These are phyloP conservation scores for Trematosphaeria pertusa DNA, from an alignment of 2,329 filamentous ascomycete genomes.

Conservation along the genomic window DNA sequence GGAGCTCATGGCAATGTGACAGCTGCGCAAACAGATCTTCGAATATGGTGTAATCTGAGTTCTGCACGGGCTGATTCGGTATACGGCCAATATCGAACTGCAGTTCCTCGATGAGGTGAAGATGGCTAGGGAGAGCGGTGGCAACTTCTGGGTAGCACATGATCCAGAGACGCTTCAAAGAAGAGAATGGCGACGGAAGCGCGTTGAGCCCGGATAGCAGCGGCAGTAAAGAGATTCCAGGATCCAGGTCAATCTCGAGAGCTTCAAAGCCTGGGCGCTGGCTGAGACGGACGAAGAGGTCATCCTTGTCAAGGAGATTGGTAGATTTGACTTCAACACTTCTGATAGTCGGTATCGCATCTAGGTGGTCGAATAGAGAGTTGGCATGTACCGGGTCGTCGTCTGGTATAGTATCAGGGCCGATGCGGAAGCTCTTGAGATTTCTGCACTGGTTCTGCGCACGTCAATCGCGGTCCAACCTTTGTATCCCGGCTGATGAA, in stretches of 20 bases:
- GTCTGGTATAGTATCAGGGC: constrained; percentile 24
- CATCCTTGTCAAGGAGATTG: constrained; percentile 31
- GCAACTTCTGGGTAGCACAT: constrained; percentile 44
- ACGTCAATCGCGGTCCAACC: too few relatives aligned
- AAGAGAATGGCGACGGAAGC: constrained; percentile 25
- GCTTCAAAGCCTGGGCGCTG: constrained; percentile 29
- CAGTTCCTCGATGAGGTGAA: constrained; percentile 31
- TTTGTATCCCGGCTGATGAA: too few relatives aligned
- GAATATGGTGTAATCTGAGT: constrained; percentile 27
- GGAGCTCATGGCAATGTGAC: constrained; percentile 26
- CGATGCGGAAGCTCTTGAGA: constrained; percentile 36
- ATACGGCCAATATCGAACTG: constrained; percentile 39
- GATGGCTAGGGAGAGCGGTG: constrained; percentile 31
- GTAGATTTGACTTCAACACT: constrained; percentile 33
- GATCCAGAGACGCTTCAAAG: constrained; percentile 30
- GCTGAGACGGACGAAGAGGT: constrained; percentile 34
- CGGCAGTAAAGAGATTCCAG: constrained; percentile 31
- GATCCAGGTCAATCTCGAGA: constrained; percentile 43
- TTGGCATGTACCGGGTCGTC: constrained; percentile 31
- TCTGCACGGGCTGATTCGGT: constrained; percentile 19
- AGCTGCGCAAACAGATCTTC: constrained; percentile 29
- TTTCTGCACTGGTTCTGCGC: constrained; percentile 22
- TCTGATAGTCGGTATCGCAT: constrained; percentile 24
- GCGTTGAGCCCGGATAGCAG: constrained; percentile 25
- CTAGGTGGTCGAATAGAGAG: constrained; percentile 27